phyloP scores from a whole-genome alignment of 495 filamentous ascomycete species.

The Rusavskia elegans region DNA sequence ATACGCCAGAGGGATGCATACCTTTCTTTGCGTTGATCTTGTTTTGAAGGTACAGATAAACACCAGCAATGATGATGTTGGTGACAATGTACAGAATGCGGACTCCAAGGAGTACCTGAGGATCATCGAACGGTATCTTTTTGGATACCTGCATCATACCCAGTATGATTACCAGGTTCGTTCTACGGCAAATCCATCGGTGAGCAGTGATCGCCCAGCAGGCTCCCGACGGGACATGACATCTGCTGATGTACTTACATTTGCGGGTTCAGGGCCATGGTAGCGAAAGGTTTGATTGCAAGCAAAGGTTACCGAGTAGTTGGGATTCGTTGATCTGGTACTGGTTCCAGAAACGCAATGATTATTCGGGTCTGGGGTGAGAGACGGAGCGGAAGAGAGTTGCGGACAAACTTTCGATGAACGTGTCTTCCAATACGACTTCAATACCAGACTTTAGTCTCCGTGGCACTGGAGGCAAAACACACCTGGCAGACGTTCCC shows the following conservation, averaged over 20 bases:
- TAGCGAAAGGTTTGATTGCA: not conserved
- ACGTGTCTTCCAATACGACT: not conserved
- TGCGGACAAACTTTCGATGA: not conserved
- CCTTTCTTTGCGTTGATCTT: slow-evolving; percentile 92
- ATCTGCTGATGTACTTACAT: slow-evolving; percentile 4
- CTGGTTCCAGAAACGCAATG: too few species aligned
- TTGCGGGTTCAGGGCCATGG: slow-evolving; percentile 22
- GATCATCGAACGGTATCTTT: slow-evolving; percentile 88
- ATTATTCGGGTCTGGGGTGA: not conserved
- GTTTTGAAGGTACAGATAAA: slow-evolving; percentile 70
- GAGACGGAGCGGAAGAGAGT: not conserved
- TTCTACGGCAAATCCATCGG: slow-evolving; percentile 33
- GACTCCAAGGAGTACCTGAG: slow-evolving; percentile 65
- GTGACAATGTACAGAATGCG: slow-evolving; percentile 72
- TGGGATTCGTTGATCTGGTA: too few species aligned
- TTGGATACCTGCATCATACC: slow-evolving; percentile 97
- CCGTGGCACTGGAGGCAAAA: not conserved
- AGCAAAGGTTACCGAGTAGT: not conserved
- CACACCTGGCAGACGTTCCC: too few species aligned
- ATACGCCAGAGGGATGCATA: slow-evolving; percentile 23
- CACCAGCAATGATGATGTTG: slow-evolving; percentile 68
- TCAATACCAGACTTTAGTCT: not conserved
- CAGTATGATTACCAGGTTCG: slow-evolving; percentile 85
- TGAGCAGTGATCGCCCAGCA: slow-evolving; percentile 6
- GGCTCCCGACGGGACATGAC: too few species aligned